A percentile compares a stretch with the other conserved stretches of the same genome.
These are phyloP conservation scores for Saccharomycopsis selenospora DNA, from an alignment of 805 yeast species.

Conservation along the genomic window DNA sequence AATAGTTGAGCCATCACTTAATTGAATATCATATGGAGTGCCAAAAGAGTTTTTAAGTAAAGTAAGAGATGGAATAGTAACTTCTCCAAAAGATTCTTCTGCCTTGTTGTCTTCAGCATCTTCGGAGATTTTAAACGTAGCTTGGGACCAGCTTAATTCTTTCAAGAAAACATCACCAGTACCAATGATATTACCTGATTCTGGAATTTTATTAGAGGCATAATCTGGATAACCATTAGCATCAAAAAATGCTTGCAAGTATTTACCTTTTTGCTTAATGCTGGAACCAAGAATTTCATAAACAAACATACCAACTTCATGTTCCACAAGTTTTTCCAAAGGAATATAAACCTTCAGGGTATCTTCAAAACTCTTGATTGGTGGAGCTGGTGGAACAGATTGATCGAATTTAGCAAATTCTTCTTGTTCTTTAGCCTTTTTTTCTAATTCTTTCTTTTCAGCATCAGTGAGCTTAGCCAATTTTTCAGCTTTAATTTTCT, in stretches of 20 bases:
- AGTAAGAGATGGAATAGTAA: slow-evolving; percentile 57
- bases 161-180: slow-evolving; percentile 72
- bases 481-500: slow-evolving; percentile 31
- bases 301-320: slow-evolving; percentile 71
- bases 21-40: slow-evolving; percentile 47
- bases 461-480: slow-evolving; percentile 23
- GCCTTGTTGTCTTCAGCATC: slow-evolving; percentile 47
- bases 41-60: slow-evolving; percentile 59
- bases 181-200: slow-evolving; percentile 33
- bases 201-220: slow-evolving; percentile 43
- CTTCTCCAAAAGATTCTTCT: slow-evolving; percentile 53
- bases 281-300: slow-evolving; percentile 56
- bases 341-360: slow-evolving; percentile 43
- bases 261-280: slow-evolving; percentile 47
- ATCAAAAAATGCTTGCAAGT: slow-evolving; percentile 73
- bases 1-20: slow-evolving; percentile 46
- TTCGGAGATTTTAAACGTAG: slow-evolving; percentile 54
- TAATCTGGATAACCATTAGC: slow-evolving; percentile 60
- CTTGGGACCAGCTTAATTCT: slow-evolving; percentile 68
- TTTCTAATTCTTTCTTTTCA: slow-evolving; percentile 27
- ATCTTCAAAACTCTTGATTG: slow-evolving; percentile 24
- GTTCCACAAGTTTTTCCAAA: slow-evolving; percentile 48
- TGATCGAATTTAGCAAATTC: slow-evolving; percentile 32
- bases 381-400: slow-evolving; percentile 26
- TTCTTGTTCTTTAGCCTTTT: slow-evolving; percentile 25